Evolutionary conservation across 208 protist genomes (phyloP).

Genomic region (Trypanosoma vivax): DNA sequence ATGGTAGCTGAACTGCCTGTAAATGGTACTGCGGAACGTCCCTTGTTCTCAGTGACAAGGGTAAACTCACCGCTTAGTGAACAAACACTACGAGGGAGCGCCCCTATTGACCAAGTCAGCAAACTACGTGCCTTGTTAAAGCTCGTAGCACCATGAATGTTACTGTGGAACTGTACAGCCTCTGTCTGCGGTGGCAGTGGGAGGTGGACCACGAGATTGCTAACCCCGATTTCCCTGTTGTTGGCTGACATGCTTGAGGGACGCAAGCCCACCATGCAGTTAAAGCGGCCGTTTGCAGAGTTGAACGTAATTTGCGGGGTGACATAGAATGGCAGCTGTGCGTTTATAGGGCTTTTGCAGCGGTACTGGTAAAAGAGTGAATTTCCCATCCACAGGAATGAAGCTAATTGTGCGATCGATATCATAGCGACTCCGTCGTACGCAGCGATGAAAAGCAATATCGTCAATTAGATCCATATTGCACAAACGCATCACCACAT

Average conservation of each 20-base stretch:
- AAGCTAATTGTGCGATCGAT: constrained; percentile 73
- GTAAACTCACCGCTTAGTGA: constrained; percentile 74
- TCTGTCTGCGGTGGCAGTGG: constrained; percentile 53
- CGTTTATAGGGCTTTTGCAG: constrained; percentile 34
- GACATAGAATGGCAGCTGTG: constrained; percentile 80
- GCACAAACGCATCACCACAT: constrained; percentile 67
- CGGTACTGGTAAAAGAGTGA: constrained; percentile 81
- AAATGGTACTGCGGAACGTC: constrained; percentile 15
- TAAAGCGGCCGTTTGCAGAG: constrained; percentile 59
- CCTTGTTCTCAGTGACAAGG: constrained; percentile 21
- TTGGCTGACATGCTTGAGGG: constrained; percentile 12
- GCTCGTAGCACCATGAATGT: constrained; percentile 55
- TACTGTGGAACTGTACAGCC: constrained; percentile 51
- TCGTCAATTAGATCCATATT: constrained; percentile 70
- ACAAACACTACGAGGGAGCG: constrained; percentile 34
- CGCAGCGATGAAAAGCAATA: constrained; percentile 85
- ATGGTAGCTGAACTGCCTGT: constrained; percentile 37
- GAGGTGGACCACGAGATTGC: constrained; percentile 67
- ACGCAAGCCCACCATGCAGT: constrained; percentile 82
- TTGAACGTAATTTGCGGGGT: constrained; percentile 82
- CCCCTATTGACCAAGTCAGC: constrained; percentile 80
- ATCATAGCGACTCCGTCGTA: constrained; percentile 61
- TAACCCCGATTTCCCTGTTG: constrained; percentile 39
- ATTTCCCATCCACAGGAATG: constrained; percentile 86
- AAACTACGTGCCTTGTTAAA: constrained; percentile 57